Base-by-base conservation (phyloP, 768 basidiomycete species). In the Kwoniella newhampshirensis region DNA sequence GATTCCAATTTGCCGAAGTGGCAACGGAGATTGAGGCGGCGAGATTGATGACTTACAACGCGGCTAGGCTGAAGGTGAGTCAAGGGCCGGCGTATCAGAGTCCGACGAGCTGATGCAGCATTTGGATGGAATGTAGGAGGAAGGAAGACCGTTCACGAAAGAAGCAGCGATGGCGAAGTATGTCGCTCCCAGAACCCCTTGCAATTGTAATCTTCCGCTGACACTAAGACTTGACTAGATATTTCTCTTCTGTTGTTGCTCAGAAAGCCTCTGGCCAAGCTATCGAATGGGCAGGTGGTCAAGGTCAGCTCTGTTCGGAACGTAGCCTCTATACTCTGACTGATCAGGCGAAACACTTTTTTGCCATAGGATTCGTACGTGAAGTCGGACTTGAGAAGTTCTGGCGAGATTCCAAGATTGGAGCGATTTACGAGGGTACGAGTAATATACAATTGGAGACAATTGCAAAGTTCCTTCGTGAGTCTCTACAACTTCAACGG, bases 371-470 rank as follows among this genome's bases (percentile, higher is more conserved):
- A 4, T 73, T 74, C 62, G 68, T 65, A 1, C 79, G 91, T 50
- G 92, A 97, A 79, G 89, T 89, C 0, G 92, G 91, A 3, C 87
- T 97, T 62, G 96, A 97, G 80, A 97, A 98, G 59, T 66, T 39
- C 44, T 74, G 68, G 70, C 53, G 94, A 58, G 94, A 97, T 77
- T 92, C 91, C 5, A 97, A 96, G 71, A 70, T 73, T 41, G 73
- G 71, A 13, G 76, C 77, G 3, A 75, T 79, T 48, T 78, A 78
- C 66, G 77, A 78, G 52, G 76, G 94, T 36, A 97, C 94, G 41
- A 91, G 88, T n/a, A 99, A 98, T 75, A 98, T 99, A 57, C 96
- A 98, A 75, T 80, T 97, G 30, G 87, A 93, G 77, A 99, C 96
- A 0, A 96, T 99, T 67, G 89, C 92, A 4, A 94, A 87, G 78